Evolutionary conservation across 2,329 filamentous ascomycete genomes (phyloP), one percentile per base, ranked within the genome.

Genomic region (Colletotrichum gloeosporioides): DNA sequence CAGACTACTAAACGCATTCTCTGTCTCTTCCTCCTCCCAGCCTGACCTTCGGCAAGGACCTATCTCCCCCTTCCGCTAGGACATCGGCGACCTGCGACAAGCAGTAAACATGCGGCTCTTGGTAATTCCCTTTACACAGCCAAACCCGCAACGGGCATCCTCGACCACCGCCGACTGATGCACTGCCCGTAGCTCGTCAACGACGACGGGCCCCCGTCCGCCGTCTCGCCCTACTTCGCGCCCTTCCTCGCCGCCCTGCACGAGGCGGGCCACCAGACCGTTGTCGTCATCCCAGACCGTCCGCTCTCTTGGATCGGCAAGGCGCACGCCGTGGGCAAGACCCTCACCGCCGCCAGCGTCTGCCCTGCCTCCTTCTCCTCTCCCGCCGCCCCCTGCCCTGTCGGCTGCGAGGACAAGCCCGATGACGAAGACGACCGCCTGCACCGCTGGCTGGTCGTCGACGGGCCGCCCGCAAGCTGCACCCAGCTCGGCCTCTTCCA

Each of bases 241-340:
- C 89, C 89, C 49, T 87, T 92, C 72, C 85, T 92, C 67, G 80
- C 86, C 73, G 86, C 85, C 27, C 87, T 92, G 69, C 86, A 91
- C 81, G 82, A 86, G 70, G 89, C 91, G 59, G 92, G 92, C 32
- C 93, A 95, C 84, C 89, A 87, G 10, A 92, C 95, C 73, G 94
- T 92, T 12, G 93, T 95, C 32, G 89, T 94, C 65, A 88, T 95
- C 4, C 93, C 93, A 0, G 90, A 95, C 82, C 90, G 90, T 27
- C 93, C 95, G 82, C 89, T 93, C 78, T 94, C 92, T 75, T 95
- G 93, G 93, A 95, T 95, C 78, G 93, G 93, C 78, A 95, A 95
- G 87, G 93, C 93, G 3, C 93, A 95, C 81, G 90, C 95, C 49
- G 92, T 95, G 71, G 93, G 93, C 65, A 90, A 92, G 77, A 89